Conservation (phyloP, 768 basidiomycete genomes). For the Chiua virens region DNA sequence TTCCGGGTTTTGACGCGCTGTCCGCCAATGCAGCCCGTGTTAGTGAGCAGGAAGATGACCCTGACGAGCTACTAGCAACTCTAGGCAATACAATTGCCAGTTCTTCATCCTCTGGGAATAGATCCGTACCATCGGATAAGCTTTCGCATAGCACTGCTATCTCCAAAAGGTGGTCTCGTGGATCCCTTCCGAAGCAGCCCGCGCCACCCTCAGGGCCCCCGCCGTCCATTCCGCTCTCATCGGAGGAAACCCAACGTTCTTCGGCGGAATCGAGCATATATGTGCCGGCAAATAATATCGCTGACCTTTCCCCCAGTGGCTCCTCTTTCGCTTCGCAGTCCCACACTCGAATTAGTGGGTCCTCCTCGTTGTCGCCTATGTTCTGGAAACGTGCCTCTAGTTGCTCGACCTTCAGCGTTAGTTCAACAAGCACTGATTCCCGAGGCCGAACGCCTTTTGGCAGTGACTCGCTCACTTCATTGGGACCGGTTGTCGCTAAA, state of each 20-base stretch:
- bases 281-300: slow-evolving; percentile 31
- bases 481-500: slow-evolving; percentile 2
- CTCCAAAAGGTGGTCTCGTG: slow-evolving; percentile 53
- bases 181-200: slow-evolving; percentile 47
- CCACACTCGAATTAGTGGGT: slow-evolving; percentile 31
- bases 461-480: slow-evolving; percentile 9
- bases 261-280: slow-evolving; percentile 27
- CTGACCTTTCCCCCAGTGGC: slow-evolving; percentile 36
- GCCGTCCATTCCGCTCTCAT: slow-evolving; percentile 43
- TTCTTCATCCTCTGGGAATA: background rate
- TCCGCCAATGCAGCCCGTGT: background rate
- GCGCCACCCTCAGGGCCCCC: slow-evolving; percentile 63
- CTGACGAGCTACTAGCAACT: background rate
- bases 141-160: slow-evolving; percentile 18
- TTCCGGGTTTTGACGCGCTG: background rate
- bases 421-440: slow-evolving; percentile 45
- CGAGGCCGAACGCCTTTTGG: slow-evolving; percentile 14
- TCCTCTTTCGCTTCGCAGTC: slow-evolving; percentile 38
- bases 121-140: slow-evolving; percentile 29
- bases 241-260: slow-evolving; percentile 21
- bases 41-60: slow-evolving; percentile 4
- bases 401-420: slow-evolving; percentile 48
- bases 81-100: background rate
- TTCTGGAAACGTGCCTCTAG: slow-evolving; percentile 55
- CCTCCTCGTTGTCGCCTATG: slow-evolving; percentile 47